phyloP scores from a whole-genome alignment of 2,329 filamentous ascomycete species.

The Ceratocystiopsis sp. region DNA sequence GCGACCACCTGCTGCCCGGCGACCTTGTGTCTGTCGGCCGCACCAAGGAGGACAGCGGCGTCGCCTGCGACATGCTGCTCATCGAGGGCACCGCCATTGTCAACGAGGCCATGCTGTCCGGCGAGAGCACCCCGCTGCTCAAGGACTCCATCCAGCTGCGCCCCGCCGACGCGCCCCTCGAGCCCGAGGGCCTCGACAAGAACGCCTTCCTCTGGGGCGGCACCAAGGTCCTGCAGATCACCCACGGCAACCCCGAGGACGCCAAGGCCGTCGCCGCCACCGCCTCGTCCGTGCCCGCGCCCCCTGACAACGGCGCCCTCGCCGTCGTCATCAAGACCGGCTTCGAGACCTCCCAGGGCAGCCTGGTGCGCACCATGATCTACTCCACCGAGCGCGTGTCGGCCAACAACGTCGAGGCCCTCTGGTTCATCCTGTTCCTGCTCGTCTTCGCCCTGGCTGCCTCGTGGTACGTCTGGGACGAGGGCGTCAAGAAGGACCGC shows the following conservation, averaged over 20 bases:
- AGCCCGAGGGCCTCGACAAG: slow-evolving; percentile 87
- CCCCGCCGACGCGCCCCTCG: slow-evolving; percentile 61
- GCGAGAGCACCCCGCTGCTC: slow-evolving; percentile 88
- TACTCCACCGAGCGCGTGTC: slow-evolving; percentile 97
- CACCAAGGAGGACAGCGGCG: slow-evolving; percentile 91
- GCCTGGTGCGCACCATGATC: slow-evolving; percentile 96
- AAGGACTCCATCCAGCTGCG: slow-evolving; percentile 93
- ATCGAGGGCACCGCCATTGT: slow-evolving; percentile 94
- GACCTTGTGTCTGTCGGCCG: slow-evolving; percentile 84
- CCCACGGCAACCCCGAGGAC: slow-evolving; percentile 66
- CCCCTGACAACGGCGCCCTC: slow-evolving; percentile 86
- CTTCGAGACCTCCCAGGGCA: slow-evolving; percentile 96
- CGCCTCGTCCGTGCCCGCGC: slow-evolving; percentile 47
- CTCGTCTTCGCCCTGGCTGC: slow-evolving; percentile 91
- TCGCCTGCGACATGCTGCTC: slow-evolving; percentile 92
- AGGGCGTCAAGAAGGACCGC: slow-evolving; percentile 84
- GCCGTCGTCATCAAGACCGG: slow-evolving; percentile 93
- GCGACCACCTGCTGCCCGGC: slow-evolving; percentile 81
- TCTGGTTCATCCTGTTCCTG: slow-evolving; percentile 96
- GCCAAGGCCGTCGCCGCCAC: slow-evolving; percentile 45
- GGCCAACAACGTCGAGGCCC: slow-evolving; percentile 90
- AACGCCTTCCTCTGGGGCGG: slow-evolving; percentile 93
- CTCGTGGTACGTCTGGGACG: slow-evolving; percentile 97
- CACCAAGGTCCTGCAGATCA: slow-evolving; percentile 92
- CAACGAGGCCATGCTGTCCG: slow-evolving; percentile 98